A percentile compares a stretch with the other conserved stretches of the same genome.
These are phyloP conservation scores for Sordariomycetes sp. DNA, from an alignment of 2,329 filamentous ascomycete species.

Conservation along the genomic window DNA sequence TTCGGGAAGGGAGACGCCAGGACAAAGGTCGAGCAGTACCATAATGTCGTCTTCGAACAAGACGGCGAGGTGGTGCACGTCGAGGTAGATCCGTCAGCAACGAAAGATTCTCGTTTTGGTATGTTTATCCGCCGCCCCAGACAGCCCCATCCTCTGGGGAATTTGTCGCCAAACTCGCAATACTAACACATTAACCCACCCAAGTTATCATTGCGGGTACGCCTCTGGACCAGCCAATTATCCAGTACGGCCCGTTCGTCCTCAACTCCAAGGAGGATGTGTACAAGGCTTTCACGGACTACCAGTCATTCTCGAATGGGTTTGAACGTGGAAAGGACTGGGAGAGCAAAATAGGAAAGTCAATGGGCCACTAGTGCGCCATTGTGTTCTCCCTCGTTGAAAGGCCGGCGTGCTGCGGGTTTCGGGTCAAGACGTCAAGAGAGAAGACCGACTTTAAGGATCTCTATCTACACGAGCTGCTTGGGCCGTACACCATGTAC, in stretches of 20 bases:
- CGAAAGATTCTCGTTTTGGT: constrained; percentile 42
- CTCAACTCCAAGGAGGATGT: constrained; percentile 61
- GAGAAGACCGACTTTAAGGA: no score
- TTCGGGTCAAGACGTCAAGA: no score
- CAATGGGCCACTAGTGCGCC: constrained; percentile 36
- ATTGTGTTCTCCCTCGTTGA: not conserved
- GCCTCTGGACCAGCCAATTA: constrained; percentile 68
- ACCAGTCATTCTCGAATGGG: constrained; percentile 60
- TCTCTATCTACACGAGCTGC: no score
- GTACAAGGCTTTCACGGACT: constrained; percentile 67
- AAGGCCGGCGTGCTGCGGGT: no score
- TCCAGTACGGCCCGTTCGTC: constrained; percentile 84
- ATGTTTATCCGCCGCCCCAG: constrained; percentile 8
- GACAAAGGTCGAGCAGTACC: constrained; percentile 54
- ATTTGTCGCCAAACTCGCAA: constrained; percentile 1
- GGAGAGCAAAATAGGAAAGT: constrained; percentile 80
- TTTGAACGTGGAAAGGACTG: constrained; percentile 73
- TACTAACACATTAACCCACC: not conserved
- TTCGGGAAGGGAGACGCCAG: constrained; percentile 45
- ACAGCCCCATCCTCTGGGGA: not conserved
- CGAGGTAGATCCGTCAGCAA: constrained; percentile 55
- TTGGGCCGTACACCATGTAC: no score
- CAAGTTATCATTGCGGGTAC: constrained; percentile 64
- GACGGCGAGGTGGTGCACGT: constrained; percentile 67
- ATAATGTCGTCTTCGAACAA: constrained; percentile 83